Evolutionary conservation across 306 rosid genomes (phyloP).

Genomic region (Benincasa hispida): DNA sequence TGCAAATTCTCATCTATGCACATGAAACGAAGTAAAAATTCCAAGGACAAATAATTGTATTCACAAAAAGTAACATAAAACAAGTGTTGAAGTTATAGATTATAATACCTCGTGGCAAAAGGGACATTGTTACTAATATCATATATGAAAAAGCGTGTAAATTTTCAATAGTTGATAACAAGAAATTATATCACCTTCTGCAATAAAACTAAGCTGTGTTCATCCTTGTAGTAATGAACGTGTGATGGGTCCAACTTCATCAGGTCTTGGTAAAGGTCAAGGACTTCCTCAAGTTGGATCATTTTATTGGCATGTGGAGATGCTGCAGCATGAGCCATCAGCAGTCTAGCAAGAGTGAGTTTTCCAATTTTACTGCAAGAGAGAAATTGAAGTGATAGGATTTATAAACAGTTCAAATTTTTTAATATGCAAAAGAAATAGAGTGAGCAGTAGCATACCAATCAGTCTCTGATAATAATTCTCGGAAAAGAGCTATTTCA

Average conservation of each 20-base stretch:
- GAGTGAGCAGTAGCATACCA: conserved; percentile 41
- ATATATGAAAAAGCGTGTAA: not conserved
- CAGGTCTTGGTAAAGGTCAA: conserved; percentile 57
- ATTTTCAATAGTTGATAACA: not conserved
- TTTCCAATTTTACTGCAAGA: conserved; percentile 75
- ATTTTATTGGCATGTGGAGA: conserved; percentile 27
- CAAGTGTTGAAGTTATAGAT: not conserved
- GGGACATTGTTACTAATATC: no score
- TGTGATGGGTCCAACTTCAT: conserved; percentile 51
- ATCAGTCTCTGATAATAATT: conserved; percentile 42
- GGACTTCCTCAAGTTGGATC: conserved; percentile 43
- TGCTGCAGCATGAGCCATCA: conserved; percentile 50
- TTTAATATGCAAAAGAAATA: not conserved
- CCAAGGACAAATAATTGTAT: no score
- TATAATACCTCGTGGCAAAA: no score
- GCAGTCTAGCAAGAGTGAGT: conserved; percentile 80
- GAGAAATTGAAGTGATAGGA: not conserved
- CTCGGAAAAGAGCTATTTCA: conserved; percentile 51
- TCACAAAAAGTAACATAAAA: not conserved
- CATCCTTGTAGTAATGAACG: conserved; percentile 52
- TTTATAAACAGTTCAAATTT: not conserved
- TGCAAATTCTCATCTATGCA: not conserved
- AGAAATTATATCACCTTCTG: conserved; percentile 27
- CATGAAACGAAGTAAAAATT: not conserved
- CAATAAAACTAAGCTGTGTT: conserved; percentile 28